phyloP scores from a whole-genome alignment of 345 rosid species.

The Salix viminalis region DNA sequence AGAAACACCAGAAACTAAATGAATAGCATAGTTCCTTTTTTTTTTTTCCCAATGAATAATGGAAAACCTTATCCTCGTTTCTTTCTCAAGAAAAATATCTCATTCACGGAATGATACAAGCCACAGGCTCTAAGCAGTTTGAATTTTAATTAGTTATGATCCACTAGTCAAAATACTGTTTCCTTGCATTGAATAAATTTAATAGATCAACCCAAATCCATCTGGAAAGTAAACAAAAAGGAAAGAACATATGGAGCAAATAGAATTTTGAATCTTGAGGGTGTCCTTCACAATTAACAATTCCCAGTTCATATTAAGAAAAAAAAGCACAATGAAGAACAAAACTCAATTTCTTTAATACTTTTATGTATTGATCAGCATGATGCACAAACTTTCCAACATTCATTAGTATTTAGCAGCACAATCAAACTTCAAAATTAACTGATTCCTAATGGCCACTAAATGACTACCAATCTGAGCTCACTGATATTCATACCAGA shows the following conservation, averaged over 20 bases:
- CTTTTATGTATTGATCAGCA: not conserved
- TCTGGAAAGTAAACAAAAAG: not conserved
- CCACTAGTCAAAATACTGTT: not conserved
- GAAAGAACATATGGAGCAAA: not conserved
- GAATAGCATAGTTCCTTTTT: not conserved
- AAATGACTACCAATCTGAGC: slow-evolving; percentile 10
- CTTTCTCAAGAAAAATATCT: not conserved
- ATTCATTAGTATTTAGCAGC: not conserved
- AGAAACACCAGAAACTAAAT: not conserved
- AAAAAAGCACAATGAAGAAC: not conserved
- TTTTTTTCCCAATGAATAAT: not conserved
- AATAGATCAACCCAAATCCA: not conserved
- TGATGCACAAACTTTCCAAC: not conserved
- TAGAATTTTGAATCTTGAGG: not conserved
- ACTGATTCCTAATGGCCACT: not conserved
- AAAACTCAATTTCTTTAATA: not conserved
- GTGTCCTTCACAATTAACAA: not conserved
- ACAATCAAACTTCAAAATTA: not conserved
- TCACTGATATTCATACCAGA: slow-evolving; percentile 60
- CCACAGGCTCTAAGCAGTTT: not conserved
- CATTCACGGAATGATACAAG: not conserved
- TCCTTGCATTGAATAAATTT: not conserved
- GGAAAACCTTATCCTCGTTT: not conserved
- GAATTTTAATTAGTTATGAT: not conserved
- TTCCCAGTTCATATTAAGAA: not conserved